Percentiles rank a stretch among this genome's conserved stretches.
Conservation (phyloP, 352 stramenopile species). For the Phytophthora niederhauseri region DNA sequence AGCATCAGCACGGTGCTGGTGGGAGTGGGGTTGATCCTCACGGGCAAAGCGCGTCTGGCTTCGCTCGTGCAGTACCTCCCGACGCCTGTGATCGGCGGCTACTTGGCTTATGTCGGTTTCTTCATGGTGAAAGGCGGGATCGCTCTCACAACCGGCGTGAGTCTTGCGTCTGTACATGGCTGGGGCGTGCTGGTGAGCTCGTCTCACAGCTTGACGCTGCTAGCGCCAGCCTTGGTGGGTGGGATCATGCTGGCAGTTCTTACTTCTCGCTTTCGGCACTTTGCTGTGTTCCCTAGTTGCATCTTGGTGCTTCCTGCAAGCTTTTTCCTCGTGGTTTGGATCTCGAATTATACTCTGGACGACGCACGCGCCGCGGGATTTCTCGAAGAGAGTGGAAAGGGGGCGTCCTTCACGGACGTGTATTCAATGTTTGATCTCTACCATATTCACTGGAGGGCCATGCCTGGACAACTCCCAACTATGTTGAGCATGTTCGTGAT, state of each 20-base stretch:
- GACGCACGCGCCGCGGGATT: conserved; percentile 91
- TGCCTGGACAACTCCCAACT: conserved; percentile 68
- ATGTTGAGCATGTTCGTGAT: conserved; percentile 95
- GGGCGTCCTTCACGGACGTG: conserved; percentile 45
- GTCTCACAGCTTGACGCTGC: conserved; percentile 64
- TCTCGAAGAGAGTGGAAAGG: conserved; percentile 53
- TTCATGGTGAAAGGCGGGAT: conserved; percentile 95
- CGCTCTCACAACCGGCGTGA: conserved; percentile 81
- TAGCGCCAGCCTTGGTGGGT: conserved; percentile 74
- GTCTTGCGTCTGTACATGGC: conserved; percentile 71
- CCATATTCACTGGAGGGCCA: conserved; percentile 78
- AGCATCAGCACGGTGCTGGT: conserved; percentile 90
- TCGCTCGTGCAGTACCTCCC: conserved; percentile 96
- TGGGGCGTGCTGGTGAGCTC: conserved; percentile 71
- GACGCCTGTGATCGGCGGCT: conserved; percentile 95
- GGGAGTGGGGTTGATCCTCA: conserved; percentile 91
- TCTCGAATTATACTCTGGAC: conserved; percentile 75
- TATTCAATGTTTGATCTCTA: conserved; percentile 77
- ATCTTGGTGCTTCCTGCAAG: conserved; percentile 53
- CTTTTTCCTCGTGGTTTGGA: conserved; percentile 90
- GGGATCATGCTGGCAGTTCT: conserved; percentile 77
- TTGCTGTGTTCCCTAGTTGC: conserved; percentile 66
- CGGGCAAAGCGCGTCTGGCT: conserved; percentile 90
- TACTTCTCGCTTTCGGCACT: conserved; percentile 69
- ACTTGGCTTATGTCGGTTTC: conserved; percentile 97